Base-by-base conservation (phyloP, 108 stramenopile genomes). In the Conticribra weissflogii region DNA sequence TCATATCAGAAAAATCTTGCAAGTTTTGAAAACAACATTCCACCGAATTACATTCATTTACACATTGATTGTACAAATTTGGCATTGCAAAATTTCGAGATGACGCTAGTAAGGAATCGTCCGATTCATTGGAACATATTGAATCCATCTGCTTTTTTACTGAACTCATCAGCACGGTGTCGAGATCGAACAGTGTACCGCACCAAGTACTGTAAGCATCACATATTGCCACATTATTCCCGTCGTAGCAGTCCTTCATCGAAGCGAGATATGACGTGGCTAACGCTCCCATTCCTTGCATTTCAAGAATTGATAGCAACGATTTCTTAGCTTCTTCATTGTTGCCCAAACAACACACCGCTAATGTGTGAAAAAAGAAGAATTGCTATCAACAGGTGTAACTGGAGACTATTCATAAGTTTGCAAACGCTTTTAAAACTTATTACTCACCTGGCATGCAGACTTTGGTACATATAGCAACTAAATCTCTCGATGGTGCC, bases 391-490 rank as follows among this genome's bases (percentile, higher is more conserved):
- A 9, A 48, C 30, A 28, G 31, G 1, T 34, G 31, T 18, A 18
- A 4, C 33, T 9, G 36, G 36, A 41, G 12, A 41, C 5, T 59
- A 51, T 51, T 51, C 50, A 16, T 36, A 16, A 17, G 55, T 60
- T 17, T 60, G 2, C 3, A n/a, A n/a, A n/a, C n/a, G n/a, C n/a
- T n/a, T n/a, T 19, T 41, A n/a, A 28, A 12, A 33, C n/a, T n/a
- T n/a, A 28, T 27, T 27, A 28, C 63, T 65, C 50, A 65, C 63
- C 63, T 8, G 70, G 70, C 44, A 71, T 48, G 33, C 70, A 71
- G 9, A 58, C 25, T 24, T 50, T 61, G 50, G 53, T 47, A 45
- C 70, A 71, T 12, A 34, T 29, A 22, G 59, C 59, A 41, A 70
- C 22, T 22, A 70, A 36, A 14, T 60, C 52, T 22, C 54, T 21